These are phyloP conservation scores for Aspergillus jensenii DNA, from an alignment of 2,329 filamentous ascomycete species.

Conservation along the genomic window DNA sequence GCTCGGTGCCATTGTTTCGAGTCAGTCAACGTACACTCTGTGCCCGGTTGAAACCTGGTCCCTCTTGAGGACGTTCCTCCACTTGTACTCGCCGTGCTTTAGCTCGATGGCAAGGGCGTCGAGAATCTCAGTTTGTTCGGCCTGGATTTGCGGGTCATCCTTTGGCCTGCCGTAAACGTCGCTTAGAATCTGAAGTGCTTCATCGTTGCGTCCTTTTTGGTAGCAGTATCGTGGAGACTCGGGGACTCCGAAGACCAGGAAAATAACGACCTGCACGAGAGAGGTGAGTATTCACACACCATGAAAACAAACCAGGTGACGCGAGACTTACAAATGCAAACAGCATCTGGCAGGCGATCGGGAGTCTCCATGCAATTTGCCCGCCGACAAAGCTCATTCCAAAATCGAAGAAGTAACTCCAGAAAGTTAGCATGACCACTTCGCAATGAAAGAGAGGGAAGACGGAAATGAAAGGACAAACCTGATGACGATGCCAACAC, in stretches of 20 bases:
- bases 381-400: constrained; percentile 40
- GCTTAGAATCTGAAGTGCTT: constrained; percentile 28
- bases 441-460: background rate
- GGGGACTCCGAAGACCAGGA: constrained; percentile 26
- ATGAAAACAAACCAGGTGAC: background rate
- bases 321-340: constrained; percentile 44
- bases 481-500: constrained; percentile 39
- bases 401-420: constrained; percentile 31
- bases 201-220: constrained; percentile 38
- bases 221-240: constrained; percentile 47
- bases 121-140: constrained; percentile 40
- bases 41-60: constrained; percentile 45
- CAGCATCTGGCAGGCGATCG: constrained; percentile 49
- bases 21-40: constrained; percentile 31
- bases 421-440: background rate
- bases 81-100: constrained; percentile 34
- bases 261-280: constrained; percentile 14
- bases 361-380: constrained; percentile 48
- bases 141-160: constrained; percentile 22
- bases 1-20: background rate
- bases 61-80: constrained; percentile 40
- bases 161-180: constrained; percentile 25
- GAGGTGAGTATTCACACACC: background rate
- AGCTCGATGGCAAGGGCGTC: constrained; percentile 46
- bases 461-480: background rate